These are phyloP conservation scores for Sicyos baderoa DNA, from an alignment of 306 rosid species.

Conservation along the genomic window DNA sequence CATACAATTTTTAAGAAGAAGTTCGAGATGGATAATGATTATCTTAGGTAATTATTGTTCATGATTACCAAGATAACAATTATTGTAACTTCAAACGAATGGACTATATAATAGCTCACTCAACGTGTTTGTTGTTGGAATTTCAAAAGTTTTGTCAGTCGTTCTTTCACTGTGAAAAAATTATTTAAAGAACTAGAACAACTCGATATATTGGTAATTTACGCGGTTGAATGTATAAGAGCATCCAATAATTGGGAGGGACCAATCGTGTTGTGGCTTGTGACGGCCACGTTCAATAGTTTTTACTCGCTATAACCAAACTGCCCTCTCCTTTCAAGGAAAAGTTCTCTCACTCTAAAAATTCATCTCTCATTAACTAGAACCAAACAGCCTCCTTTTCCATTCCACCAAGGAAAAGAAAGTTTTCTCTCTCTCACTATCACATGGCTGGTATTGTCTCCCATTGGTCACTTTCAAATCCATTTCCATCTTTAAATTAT, in stretches of 20 bases:
- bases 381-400: neutral
- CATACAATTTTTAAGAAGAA: no score
- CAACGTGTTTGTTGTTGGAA: no score
- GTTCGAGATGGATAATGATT: no score
- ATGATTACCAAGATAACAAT: no score
- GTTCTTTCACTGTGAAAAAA: neutral
- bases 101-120: no score
- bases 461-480: slow-evolving; percentile 24
- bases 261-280: neutral
- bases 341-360: neutral
- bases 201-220: neutral
- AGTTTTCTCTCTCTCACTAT: neutral
- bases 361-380: neutral
- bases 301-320: neutral
- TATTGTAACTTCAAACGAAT: no score
- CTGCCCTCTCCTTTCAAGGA: neutral
- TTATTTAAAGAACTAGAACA: neutral
- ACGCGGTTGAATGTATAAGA: neutral
- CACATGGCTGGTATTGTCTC: slow-evolving; percentile 24
- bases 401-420: neutral
- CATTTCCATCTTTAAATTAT: slow-evolving; percentile 24
- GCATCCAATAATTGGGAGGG: neutral
- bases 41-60: no score
- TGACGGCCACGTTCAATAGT: neutral
- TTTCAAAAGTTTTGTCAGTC: no score